Conservation (phyloP, 2,329 filamentous ascomycete genomes). For the Penicillium polonicum region DNA sequence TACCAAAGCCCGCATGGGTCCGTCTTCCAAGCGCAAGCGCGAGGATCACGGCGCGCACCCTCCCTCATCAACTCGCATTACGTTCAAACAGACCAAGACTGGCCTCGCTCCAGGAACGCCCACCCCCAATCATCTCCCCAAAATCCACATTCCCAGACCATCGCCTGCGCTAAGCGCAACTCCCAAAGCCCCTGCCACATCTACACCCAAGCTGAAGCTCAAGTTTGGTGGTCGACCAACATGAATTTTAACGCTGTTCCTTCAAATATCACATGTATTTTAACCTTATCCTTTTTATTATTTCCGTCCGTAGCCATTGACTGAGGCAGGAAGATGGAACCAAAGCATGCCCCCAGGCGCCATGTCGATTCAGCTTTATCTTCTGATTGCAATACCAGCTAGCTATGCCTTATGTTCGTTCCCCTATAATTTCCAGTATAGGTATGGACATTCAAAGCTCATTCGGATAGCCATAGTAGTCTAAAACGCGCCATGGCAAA, state of each 20-base stretch:
- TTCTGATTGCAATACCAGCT: slow-evolving; percentile 13
- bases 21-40: slow-evolving; percentile 41
- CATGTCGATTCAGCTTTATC: slow-evolving; percentile 10
- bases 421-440: neutral
- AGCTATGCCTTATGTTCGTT: neutral
- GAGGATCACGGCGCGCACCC: slow-evolving; percentile 36
- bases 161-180: slow-evolving; percentile 30
- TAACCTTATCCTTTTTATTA: slow-evolving; percentile 15
- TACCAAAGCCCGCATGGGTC: slow-evolving; percentile 37
- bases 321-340: neutral
- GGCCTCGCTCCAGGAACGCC: slow-evolving; percentile 25
- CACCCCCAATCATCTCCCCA: slow-evolving; percentile 28
- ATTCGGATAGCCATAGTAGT: slow-evolving; percentile 2
- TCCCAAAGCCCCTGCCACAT: slow-evolving; percentile 28
- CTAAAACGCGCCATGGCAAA: slow-evolving; percentile 5
- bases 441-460: neutral
- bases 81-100: slow-evolving; percentile 44
- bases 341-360: slow-evolving; percentile 17
- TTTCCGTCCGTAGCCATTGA: slow-evolving; percentile 7
- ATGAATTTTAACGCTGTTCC: slow-evolving; percentile 20
- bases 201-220: slow-evolving; percentile 44
- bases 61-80: slow-evolving; percentile 40
- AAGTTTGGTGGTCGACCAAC: slow-evolving; percentile 39
- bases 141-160: slow-evolving; percentile 36
- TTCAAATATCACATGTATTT: slow-evolving; percentile 19